phyloP scores from a whole-genome alignment of 1,139 yeast genomes.

The Geotrichum aggregatum region DNA sequence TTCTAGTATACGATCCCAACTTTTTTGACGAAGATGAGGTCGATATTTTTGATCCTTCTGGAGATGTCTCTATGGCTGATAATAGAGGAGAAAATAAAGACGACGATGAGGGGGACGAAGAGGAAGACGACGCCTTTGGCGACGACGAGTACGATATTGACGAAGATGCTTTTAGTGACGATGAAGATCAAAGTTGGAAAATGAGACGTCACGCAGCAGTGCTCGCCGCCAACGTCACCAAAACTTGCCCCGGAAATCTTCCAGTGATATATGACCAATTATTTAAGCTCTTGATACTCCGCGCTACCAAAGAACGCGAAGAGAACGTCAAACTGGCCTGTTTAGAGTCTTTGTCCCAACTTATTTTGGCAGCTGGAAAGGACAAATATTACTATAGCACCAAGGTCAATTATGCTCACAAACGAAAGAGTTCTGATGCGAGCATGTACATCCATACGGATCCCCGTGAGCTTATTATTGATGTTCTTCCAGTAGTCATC shows the following conservation, averaged over 20 bases:
- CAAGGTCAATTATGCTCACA: constrained; percentile 29
- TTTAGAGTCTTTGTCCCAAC: constrained; percentile 32
- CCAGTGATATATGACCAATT: constrained; percentile 29
- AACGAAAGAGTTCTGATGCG: constrained; percentile 38
- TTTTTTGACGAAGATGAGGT: constrained; percentile 41
- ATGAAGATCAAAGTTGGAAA: constrained; percentile 68
- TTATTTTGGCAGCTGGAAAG: constrained; percentile 32
- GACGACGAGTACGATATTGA: constrained; percentile 45
- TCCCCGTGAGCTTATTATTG: constrained; percentile 27
- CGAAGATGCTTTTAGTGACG: constrained; percentile 48
- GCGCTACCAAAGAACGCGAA: constrained; percentile 39
- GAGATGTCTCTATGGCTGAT: constrained; percentile 16
- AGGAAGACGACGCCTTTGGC: constrained; percentile 24
- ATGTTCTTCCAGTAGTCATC: constrained; percentile 26
- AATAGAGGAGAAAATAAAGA: constrained; percentile 27
- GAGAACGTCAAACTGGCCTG: constrained; percentile 41
- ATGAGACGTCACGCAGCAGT: constrained; percentile 55
- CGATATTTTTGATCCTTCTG: constrained; percentile 36
- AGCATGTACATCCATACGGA: constrained; percentile 34
- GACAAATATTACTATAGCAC: constrained; percentile 30
- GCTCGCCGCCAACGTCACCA: constrained; percentile 44
- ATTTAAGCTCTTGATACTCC: constrained; percentile 33
- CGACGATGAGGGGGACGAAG: constrained; percentile 27
- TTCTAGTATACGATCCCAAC: constrained; percentile 59
- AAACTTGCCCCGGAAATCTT: constrained; percentile 36